Evolutionary conservation across 1,139 yeast genomes (phyloP).

Genomic region (Scheffersomyces illinoinensis): DNA sequence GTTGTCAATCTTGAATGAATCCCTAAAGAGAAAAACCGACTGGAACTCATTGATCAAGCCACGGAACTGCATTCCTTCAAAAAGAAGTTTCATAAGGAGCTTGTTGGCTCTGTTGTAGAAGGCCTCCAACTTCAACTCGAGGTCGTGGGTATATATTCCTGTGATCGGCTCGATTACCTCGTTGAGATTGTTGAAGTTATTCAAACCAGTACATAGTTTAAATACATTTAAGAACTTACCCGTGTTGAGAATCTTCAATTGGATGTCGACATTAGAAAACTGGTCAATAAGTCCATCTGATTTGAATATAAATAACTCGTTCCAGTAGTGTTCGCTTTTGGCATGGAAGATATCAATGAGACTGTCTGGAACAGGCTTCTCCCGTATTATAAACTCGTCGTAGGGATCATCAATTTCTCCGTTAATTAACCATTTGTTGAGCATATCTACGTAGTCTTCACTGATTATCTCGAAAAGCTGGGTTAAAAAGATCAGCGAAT

Average conservation of each 20-base stretch:
- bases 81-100: slow-evolving; percentile 56
- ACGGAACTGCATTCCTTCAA: slow-evolving; percentile 59
- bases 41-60: slow-evolving; percentile 52
- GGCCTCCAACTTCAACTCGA: slow-evolving; percentile 57
- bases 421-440: slow-evolving; percentile 73
- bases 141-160: slow-evolving; percentile 56
- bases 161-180: slow-evolving; percentile 32
- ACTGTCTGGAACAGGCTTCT: slow-evolving; percentile 33
- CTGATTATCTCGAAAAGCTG: slow-evolving; percentile 61
- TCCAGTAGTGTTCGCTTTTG: slow-evolving; percentile 82
- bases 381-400: slow-evolving; percentile 76
- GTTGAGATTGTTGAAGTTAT: slow-evolving; percentile 30
- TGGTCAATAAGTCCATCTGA: slow-evolving; percentile 76
- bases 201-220: slow-evolving; percentile 53
- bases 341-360: slow-evolving; percentile 41
- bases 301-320: slow-evolving; percentile 73
- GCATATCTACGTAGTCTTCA: slow-evolving; percentile 62
- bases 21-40: slow-evolving; percentile 49
- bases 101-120: slow-evolving; percentile 73
- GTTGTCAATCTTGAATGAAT: slow-evolving; percentile 49
- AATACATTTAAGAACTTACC: slow-evolving; percentile 84
- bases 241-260: slow-evolving; percentile 68
- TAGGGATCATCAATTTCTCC: slow-evolving; percentile 81
- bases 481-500: slow-evolving; percentile 52
- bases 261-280: slow-evolving; percentile 54